Conservation (phyloP, 305 asterid genomes). For the Fraxinus xanthoxyloides region DNA sequence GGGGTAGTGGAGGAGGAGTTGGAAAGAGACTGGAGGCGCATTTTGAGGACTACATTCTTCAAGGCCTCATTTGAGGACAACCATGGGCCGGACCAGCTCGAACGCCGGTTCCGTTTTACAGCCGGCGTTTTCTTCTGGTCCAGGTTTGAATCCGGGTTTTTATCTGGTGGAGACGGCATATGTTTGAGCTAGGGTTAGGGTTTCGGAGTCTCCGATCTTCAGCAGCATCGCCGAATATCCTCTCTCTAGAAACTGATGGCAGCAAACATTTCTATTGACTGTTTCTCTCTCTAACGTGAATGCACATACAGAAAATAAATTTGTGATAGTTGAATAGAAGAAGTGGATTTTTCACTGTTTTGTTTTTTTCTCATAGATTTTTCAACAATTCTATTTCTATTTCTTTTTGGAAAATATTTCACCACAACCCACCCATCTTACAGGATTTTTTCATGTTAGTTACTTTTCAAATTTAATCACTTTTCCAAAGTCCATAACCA, state of each 20-base stretch:
- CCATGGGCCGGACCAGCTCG: conserved; percentile 57
- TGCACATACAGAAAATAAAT: background rate
- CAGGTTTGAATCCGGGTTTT: conserved; percentile 17
- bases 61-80: conserved; percentile 50
- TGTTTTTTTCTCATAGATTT: background rate
- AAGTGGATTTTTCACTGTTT: background rate
- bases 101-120: conserved; percentile 36
- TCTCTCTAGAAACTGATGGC: conserved; percentile 14
- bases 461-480: background rate
- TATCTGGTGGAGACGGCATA: conserved; percentile 53
- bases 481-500: background rate
- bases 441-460: background rate
- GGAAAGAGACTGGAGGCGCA: conserved; percentile 62
- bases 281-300: background rate
- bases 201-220: conserved; percentile 22
- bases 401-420: background rate
- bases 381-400: background rate
- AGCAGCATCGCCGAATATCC: conserved; percentile 15
- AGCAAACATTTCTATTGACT: conserved; percentile 4
- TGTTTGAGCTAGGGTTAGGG: conserved; percentile 34
- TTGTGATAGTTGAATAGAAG: background rate
- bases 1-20: conserved; percentile 65
- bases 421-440: background rate
- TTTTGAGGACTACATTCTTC: conserved; percentile 50
- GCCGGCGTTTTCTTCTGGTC: conserved; percentile 4